A percentile compares a stretch with the other conserved stretches of the same genome.
Evolutionary conservation across 208 protist species (phyloP).

Genomic region (Trichomonas tenax): DNA sequence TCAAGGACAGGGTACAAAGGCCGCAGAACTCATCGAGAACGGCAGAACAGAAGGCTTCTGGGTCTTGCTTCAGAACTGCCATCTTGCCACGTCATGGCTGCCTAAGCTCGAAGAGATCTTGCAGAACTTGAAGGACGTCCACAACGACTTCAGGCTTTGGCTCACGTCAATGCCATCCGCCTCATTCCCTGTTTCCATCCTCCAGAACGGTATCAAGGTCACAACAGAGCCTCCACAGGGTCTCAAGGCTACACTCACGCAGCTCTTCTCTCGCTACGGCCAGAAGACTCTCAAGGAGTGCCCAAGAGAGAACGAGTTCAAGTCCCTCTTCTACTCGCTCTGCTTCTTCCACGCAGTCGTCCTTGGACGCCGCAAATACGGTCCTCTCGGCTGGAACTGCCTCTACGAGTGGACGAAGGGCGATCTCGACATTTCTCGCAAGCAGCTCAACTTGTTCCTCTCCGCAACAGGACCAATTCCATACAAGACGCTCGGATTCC

Average conservation of each 20-base stretch:
- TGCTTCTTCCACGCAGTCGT: slow-evolving; percentile 61
- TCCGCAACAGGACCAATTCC: background rate
- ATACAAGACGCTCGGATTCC: slow-evolving; percentile 33
- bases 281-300: slow-evolving; percentile 8
- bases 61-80: slow-evolving; percentile 94
- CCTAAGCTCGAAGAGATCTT: slow-evolving; percentile 75
- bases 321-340: slow-evolving; percentile 54
- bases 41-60: slow-evolving; percentile 50
- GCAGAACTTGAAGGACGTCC: slow-evolving; percentile 45
- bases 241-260: slow-evolving; percentile 70
- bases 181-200: slow-evolving; percentile 82
- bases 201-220: slow-evolving; percentile 94
- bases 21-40: slow-evolving; percentile 71
- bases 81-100: slow-evolving; percentile 87
- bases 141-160: slow-evolving; percentile 91
- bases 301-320: slow-evolving; percentile 29
- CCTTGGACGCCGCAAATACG: slow-evolving; percentile 90
- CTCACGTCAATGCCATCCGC: slow-evolving; percentile 87
- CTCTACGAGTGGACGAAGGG: slow-evolving; percentile 86
- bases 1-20: slow-evolving; percentile 88
- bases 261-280: background rate
- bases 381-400: slow-evolving; percentile 93
- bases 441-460: slow-evolving; percentile 73
- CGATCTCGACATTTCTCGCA: slow-evolving; percentile 71
- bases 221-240: slow-evolving; percentile 90